Evolutionary conservation across 2,329 filamentous ascomycete genomes (phyloP), one percentile per base, ranked within the genome.

Genomic region (Hymenoscyphus fructigenus): DNA sequence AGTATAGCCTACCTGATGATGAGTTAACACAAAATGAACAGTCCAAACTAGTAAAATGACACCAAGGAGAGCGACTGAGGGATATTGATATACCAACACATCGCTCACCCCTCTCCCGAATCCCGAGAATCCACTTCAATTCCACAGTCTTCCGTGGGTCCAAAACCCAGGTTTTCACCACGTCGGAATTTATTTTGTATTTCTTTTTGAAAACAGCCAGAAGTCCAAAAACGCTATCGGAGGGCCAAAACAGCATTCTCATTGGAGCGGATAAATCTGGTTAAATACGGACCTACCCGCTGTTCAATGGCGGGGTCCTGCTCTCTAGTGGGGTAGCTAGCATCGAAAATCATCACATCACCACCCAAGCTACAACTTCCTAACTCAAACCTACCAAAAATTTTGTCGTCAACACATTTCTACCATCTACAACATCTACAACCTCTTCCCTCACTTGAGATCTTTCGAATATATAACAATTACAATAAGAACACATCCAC

Each of bases 241-340:
- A 4, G 29, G 29, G 29, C 10, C 14, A 36, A 14, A 36, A 14
- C 34, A 36, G 1, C 2, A n/a, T 32, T 59, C 1, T 71, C 61
- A 73, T 72, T 73, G 70, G 71, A 17, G 66, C 71, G 69, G 69
- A 50, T 73, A 70, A 71, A 64, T 20, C 59, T 63, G 66, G 66
- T 38, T 68, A 68, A 67, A 68, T 34, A 36, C 20, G 55, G 26
- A 29, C 44, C 9, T 12, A 23, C 44, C 44, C n/a, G 44, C 10
- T 50, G 44, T n/a, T 10, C 44, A 50, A 23, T 50, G 44, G 44
- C n/a, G 44, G 28, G 55, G 55, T 29, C 28, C 55, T 29, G 17
- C 17, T 15, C 29, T 6, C 14, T 32, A 28, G 55, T 32, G 53
- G 55, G 55, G 32, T 23, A 50, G 44, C 20, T 50, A 23, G 14